These are phyloP conservation scores for Daldinia bambusicola DNA, from an alignment of 495 filamentous ascomycete species.

Conservation along the genomic window DNA sequence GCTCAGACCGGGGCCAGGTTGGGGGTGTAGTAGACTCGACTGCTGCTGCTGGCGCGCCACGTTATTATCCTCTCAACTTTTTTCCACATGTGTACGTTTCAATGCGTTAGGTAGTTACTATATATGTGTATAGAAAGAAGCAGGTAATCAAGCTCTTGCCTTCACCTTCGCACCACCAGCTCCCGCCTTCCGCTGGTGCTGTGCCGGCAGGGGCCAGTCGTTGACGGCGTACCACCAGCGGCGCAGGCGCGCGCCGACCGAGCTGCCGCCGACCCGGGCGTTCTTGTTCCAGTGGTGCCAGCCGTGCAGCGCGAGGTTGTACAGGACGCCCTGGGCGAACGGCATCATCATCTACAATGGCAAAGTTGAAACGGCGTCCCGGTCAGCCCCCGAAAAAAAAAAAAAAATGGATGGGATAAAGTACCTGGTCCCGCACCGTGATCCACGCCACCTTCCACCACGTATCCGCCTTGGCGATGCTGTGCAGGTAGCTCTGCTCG, in stretches of 20 bases:
- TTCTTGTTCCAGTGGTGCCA: slow-evolving; percentile 86
- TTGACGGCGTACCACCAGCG: slow-evolving; percentile 94
- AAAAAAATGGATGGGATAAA: slow-evolving; percentile 8
- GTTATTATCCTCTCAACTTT: background rate
- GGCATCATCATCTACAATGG: slow-evolving; percentile 77
- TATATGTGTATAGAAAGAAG: too few species aligned
- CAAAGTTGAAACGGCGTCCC: too few species aligned
- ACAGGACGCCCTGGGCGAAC: slow-evolving; percentile 83
- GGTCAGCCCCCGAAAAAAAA: background rate
- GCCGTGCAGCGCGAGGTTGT: slow-evolving; percentile 79
- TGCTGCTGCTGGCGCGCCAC: slow-evolving; percentile 1
- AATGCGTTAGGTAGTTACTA: too few species aligned
- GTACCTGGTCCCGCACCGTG: slow-evolving; percentile 87
- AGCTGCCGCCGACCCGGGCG: slow-evolving; percentile 74
- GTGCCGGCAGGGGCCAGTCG: slow-evolving; percentile 71
- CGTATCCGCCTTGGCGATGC: slow-evolving; percentile 78
- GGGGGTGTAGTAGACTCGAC: background rate
- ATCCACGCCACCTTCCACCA: slow-evolving; percentile 83
- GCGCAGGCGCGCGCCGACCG: slow-evolving; percentile 74
- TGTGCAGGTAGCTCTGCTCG: slow-evolving; percentile 95
- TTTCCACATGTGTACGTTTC: too few species aligned
- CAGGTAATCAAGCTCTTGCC: slow-evolving; percentile 5
- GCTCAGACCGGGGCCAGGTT: background rate
- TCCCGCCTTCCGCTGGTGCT: background rate
- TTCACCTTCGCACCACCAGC: background rate